Evolutionary conservation across 352 stramenopile species (phyloP).

Genomic region (Pelagophyceae sp.): DNA sequence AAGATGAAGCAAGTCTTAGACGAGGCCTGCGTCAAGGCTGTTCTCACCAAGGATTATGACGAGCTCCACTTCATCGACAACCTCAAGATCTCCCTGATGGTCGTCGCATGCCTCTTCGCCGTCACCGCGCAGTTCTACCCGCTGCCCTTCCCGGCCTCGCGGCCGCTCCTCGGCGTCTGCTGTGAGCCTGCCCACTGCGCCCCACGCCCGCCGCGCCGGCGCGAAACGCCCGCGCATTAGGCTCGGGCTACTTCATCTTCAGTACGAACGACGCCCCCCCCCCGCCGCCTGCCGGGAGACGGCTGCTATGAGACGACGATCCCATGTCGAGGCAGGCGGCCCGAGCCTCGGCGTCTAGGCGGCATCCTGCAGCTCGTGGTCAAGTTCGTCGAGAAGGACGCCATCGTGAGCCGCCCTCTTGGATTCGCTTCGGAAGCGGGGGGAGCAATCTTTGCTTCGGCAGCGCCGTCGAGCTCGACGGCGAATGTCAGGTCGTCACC

Average conservation of each 20-base stretch:
- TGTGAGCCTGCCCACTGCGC: too few relatives aligned
- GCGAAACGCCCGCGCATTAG: too few relatives aligned
- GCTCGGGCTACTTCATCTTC: slow-evolving; percentile 79
- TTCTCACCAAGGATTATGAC: slow-evolving; percentile 54
- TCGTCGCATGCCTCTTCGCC: slow-evolving; percentile 80
- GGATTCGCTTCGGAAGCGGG: too few relatives aligned
- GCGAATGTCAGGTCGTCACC: background rate
- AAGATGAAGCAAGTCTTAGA: slow-evolving; percentile 77
- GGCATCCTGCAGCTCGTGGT: slow-evolving; percentile 65
- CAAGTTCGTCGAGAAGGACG: slow-evolving; percentile 63
- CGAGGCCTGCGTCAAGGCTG: slow-evolving; percentile 43
- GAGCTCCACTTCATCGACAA: slow-evolving; percentile 78
- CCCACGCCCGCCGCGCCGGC: too few relatives aligned
- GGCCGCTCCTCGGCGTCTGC: slow-evolving; percentile 59
- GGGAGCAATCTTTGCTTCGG: too few relatives aligned
- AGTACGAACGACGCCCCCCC: too few relatives aligned
- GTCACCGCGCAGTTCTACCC: slow-evolving; percentile 75
- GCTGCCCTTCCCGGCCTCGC: slow-evolving; percentile 61
- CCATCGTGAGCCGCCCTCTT: slow-evolving; percentile 38
- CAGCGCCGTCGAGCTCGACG: too few relatives aligned
- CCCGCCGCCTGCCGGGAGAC: too few relatives aligned
- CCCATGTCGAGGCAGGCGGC: too few relatives aligned
- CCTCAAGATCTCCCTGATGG: slow-evolving; percentile 81
- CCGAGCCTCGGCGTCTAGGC: too few relatives aligned
- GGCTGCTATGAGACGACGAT: too few relatives aligned